Evolutionary conservation across 805 yeast species (phyloP).

Genomic region (Starmerella gropengiesseri): DNA sequence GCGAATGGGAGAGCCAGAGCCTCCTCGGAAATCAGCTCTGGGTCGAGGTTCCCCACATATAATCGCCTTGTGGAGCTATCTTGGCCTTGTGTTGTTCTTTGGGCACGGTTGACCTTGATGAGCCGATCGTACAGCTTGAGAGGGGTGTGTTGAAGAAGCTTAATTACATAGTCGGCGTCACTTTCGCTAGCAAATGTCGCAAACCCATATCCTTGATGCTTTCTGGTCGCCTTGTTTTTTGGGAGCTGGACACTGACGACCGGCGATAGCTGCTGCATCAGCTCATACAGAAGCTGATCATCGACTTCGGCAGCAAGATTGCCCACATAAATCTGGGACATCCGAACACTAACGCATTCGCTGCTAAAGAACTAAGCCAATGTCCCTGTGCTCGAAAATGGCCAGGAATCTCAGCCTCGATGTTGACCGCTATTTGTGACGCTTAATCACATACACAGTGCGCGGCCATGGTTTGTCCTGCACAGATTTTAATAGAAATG

Average conservation of each 20-base stretch:
- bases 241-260: constrained; percentile 62
- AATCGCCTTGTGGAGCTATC: constrained; percentile 46
- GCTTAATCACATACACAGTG: too few species aligned
- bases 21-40: constrained; percentile 46
- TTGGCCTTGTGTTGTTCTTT: constrained; percentile 18
- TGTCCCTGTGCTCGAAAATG: background rate
- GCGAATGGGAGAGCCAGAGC: constrained; percentile 48
- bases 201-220: constrained; percentile 83
- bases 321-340: constrained; percentile 51
- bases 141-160: constrained; percentile 47
- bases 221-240: constrained; percentile 34
- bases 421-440: too few species aligned
- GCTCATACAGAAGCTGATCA: constrained; percentile 64
- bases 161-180: constrained; percentile 62
- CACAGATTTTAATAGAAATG: too few species aligned
- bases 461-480: too few species aligned
- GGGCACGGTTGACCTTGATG: constrained; percentile 46
- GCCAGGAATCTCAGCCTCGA: too few species aligned
- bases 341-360: constrained; percentile 2
- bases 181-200: constrained; percentile 49
- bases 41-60: constrained; percentile 59
- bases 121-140: constrained; percentile 45
- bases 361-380: too few species aligned
- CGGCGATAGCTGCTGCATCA: constrained; percentile 78
- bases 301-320: constrained; percentile 67